Evolutionary conservation across 2,329 filamentous ascomycete genomes (phyloP), one percentile per base, ranked within the genome.

Genomic region (Aureobasidium pullulans): DNA sequence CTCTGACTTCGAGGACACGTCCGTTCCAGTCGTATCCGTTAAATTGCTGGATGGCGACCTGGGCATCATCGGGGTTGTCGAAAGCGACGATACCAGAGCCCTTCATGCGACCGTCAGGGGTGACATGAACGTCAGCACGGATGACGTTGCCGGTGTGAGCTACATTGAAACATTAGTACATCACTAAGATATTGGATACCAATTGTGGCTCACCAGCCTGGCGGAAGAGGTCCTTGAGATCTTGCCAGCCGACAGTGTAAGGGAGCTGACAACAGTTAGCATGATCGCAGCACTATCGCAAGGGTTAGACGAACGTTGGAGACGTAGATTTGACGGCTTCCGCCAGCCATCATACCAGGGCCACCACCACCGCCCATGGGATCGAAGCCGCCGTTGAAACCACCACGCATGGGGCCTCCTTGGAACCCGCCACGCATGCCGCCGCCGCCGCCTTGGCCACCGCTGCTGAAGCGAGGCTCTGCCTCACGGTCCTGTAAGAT

Each of bases 11-110:
- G 53, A 99, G 84, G 56, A 86, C 79, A 61, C 94, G 88, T 10
- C 94, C 94, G 73, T 97, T 93, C 94, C 94, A 99, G 64, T 99
- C 94, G 72, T 96, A 97, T 61, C 94, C 94, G 71, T 97, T 96
- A 81, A 97, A 99, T 67, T 96, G 92, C 70, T 91, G 86, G 65
- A 99, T 99, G 23, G 94, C 94, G 70, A 91, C 96, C 65, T 91
- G 90, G 43, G 94, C 93, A 75, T 99, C 94, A 61, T 97, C 92
- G 1, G 91, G 85, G 60, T 86, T 93, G 73, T 99, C 94, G 72
- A 96, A 99, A 43, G 94, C 91, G 62, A 99, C 94, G 61, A 97
- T 96, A 65, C 94, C 94, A 53, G 94, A 96, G 58, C 94, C 94
- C 79, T 97, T 99, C 50, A 94, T 91, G 64, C 92, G 86, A 64